Evolutionary conservation across 2,329 filamentous ascomycete genomes (phyloP).

Genomic region (Alternaria angustiovoidea): DNA sequence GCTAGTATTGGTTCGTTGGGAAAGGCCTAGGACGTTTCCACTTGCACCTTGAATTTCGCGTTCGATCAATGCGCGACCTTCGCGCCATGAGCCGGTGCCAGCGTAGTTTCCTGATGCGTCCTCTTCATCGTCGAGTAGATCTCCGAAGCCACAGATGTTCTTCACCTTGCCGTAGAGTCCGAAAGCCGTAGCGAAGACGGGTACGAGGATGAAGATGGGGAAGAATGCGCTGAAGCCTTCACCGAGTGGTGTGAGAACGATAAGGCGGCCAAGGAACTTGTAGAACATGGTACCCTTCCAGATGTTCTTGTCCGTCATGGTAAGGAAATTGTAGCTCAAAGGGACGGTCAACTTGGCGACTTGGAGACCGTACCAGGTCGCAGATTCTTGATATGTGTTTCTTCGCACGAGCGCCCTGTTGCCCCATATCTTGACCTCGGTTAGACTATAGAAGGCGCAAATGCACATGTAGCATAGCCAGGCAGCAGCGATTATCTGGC

Average conservation of each 20-base stretch:
- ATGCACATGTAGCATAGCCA: slow-evolving; percentile 98
- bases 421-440: slow-evolving; percentile 96
- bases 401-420: slow-evolving; percentile 88
- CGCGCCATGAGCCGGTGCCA: slow-evolving; percentile 86
- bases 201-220: slow-evolving; percentile 85
- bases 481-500: slow-evolving; percentile 80
- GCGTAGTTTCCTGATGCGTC: slow-evolving; percentile 67
- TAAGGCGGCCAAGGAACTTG: slow-evolving; percentile 80
- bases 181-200: slow-evolving; percentile 85
- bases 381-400: slow-evolving; percentile 91
- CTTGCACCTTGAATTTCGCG: slow-evolving; percentile 68
- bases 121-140: slow-evolving; percentile 77
- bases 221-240: slow-evolving; percentile 88
- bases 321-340: slow-evolving; percentile 94
- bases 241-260: slow-evolving; percentile 83
- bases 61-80: slow-evolving; percentile 89
- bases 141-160: slow-evolving; percentile 79
- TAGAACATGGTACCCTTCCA: slow-evolving; percentile 86
- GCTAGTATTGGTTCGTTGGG: slow-evolving; percentile 24
- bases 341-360: slow-evolving; percentile 93
- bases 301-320: slow-evolving; percentile 77
- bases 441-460: slow-evolving; percentile 85
- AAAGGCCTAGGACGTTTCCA: slow-evolving; percentile 46
- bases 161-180: slow-evolving; percentile 86
- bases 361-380: slow-evolving; percentile 94